Percentiles rank a stretch among this genome's conserved stretches.
phyloP scores from a whole-genome alignment of 805 yeast species.

The Kodamaea fukazawae region DNA sequence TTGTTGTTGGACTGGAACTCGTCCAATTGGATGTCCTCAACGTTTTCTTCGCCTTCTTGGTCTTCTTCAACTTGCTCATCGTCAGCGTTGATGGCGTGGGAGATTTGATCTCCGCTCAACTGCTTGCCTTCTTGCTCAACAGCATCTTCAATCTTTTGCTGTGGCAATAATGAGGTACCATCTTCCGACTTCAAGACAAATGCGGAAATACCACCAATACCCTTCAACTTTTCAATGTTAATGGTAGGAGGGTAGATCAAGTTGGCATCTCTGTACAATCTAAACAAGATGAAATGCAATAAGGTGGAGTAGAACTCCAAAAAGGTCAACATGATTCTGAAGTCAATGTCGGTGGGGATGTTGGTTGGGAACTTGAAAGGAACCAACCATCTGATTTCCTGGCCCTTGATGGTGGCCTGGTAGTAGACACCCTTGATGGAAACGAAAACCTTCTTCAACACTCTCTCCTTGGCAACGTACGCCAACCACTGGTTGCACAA shows the following conservation, averaged over 20 bases:
- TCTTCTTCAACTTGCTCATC: conserved; percentile 34
- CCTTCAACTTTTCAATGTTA: conserved; percentile 67
- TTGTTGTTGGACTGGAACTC: conserved; percentile 63
- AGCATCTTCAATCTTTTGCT: neutral
- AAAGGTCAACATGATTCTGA: conserved; percentile 94
- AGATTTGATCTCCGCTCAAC: conserved; percentile 41
- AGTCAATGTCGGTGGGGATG: conserved; percentile 91
- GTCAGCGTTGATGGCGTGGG: conserved; percentile 54
- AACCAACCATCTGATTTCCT: conserved; percentile 91
- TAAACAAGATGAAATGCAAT: conserved; percentile 81
- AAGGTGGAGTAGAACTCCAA: conserved; percentile 93
- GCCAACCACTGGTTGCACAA: conserved; percentile 96
- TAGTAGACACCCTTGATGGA: conserved; percentile 97
- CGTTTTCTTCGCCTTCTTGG: conserved; percentile 32
- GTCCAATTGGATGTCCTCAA: conserved; percentile 49
- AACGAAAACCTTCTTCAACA: conserved; percentile 85
- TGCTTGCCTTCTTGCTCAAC: conserved; percentile 28
- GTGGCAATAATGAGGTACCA: conserved; percentile 39
- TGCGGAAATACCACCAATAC: conserved; percentile 85
- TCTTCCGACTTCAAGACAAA: conserved; percentile 65
- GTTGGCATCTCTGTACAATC: conserved; percentile 80
- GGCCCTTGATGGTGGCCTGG: conserved; percentile 86
- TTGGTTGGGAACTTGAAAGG: conserved; percentile 97
- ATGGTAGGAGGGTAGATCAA: conserved; percentile 90
- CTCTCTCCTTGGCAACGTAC: conserved; percentile 79